A percentile compares a stretch with the other conserved stretches of the same genome.
phyloP scores from a whole-genome alignment of 768 basidiomycete species.

The Paxillus rubicundulus region DNA sequence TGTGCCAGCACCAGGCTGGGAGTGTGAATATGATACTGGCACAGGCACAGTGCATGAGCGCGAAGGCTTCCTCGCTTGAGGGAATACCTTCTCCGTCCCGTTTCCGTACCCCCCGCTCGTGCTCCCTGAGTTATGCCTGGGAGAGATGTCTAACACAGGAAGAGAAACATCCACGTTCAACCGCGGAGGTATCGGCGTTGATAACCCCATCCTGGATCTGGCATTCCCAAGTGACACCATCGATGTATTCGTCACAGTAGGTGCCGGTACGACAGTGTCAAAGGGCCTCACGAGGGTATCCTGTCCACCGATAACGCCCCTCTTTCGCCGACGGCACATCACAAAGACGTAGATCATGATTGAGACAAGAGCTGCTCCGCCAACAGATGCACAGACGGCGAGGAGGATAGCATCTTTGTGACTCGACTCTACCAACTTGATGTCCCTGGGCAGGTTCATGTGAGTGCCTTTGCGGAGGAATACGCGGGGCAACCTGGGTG shows the following conservation, averaged over 20 bases:
- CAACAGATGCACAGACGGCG: conserved; percentile 22
- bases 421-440: not conserved
- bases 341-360: conserved; percentile 16
- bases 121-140: not conserved
- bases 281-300: conserved; percentile 29
- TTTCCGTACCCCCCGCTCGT: not conserved
- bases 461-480: not conserved
- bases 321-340: conserved; percentile 15
- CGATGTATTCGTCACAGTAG: not conserved
- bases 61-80: not conserved
- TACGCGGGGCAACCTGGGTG: not conserved
- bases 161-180: not conserved
- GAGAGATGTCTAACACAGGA: conserved; percentile 3
- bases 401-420: conserved; percentile 8
- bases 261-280: conserved; percentile 10
- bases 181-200: not conserved
- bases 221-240: not conserved
- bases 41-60: not conserved
- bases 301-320: conserved; percentile 14
- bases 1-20: not conserved
- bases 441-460: conserved; percentile 3
- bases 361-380: conserved; percentile 15
- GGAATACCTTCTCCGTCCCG: not conserved
- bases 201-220: no score
- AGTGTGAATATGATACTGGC: not conserved